These are phyloP conservation scores for Potentilla sterilis DNA, from an alignment of 306 rosid genomes.

Conservation along the genomic window DNA sequence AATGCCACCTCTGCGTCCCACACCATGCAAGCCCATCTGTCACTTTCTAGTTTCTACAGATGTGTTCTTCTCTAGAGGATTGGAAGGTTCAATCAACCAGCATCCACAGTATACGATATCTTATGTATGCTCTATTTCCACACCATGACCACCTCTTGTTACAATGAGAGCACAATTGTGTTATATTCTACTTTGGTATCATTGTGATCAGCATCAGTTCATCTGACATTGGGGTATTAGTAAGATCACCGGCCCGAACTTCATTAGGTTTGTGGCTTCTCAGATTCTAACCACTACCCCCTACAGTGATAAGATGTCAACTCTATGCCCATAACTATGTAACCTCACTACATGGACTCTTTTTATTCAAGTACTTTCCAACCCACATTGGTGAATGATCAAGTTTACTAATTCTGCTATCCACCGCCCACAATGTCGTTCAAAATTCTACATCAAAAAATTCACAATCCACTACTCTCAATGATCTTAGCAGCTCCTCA, in stretches of 20 bases:
- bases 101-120: neutral
- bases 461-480: neutral
- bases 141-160: neutral
- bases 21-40: neutral
- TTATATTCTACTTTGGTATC: neutral
- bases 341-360: neutral
- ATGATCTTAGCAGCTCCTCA: neutral
- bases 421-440: neutral
- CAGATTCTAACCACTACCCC: neutral
- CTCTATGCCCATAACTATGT: neutral
- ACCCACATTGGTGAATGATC: neutral
- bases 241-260: neutral
- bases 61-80: neutral
- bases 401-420: neutral
- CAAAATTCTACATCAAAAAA: neutral
- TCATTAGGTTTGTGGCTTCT: neutral
- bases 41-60: neutral
- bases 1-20: neutral
- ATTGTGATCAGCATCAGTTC: neutral
- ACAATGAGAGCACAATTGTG: neutral
- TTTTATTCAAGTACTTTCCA: constrained; percentile 1
- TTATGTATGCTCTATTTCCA: neutral
- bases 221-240: neutral
- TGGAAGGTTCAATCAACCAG: neutral
- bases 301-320: neutral